These are phyloP conservation scores for Volvox reticuliferus DNA, from an alignment of 139 green algal species.

Conservation along the genomic window DNA sequence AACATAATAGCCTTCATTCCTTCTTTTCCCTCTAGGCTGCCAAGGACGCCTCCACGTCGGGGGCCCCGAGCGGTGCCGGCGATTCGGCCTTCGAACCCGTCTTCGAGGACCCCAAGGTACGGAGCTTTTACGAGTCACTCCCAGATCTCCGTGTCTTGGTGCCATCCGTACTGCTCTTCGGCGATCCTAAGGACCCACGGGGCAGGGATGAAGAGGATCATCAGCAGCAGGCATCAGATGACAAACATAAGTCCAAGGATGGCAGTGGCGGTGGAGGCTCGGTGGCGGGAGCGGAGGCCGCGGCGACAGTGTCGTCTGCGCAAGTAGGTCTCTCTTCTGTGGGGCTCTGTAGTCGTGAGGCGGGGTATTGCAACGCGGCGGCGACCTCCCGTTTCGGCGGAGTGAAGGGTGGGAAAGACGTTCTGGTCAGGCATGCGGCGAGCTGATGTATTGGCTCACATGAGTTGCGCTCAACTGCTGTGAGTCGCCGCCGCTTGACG, in stretches of 20 bases:
- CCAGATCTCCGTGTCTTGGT: no score
- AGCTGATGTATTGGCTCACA: no score
- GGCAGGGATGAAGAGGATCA: background rate
- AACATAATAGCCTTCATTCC: background rate
- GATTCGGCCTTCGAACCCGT: constrained; percentile 49
- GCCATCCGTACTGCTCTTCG: constrained; percentile 84
- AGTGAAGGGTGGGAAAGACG: no score
- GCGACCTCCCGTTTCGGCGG: no score
- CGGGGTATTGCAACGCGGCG: no score
- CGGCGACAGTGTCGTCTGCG: background rate
- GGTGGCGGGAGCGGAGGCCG: background rate
- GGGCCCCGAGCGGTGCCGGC: background rate
- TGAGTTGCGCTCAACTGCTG: no score
- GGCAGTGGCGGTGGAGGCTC: constrained; percentile 27
- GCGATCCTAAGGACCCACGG: constrained; percentile 8
- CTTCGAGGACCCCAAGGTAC: constrained; percentile 91
- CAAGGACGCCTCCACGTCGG: background rate
- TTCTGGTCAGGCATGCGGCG: no score
- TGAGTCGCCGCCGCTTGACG: no score
- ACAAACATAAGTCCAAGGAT: background rate
- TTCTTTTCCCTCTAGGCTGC: no score
- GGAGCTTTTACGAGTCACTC: no score
- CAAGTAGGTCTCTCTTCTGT: no score
- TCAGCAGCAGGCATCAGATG: background rate
- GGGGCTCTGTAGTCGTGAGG: no score